Conservation (phyloP, 2,329 filamentous ascomycete species). For the Cercospora beticola region DNA sequence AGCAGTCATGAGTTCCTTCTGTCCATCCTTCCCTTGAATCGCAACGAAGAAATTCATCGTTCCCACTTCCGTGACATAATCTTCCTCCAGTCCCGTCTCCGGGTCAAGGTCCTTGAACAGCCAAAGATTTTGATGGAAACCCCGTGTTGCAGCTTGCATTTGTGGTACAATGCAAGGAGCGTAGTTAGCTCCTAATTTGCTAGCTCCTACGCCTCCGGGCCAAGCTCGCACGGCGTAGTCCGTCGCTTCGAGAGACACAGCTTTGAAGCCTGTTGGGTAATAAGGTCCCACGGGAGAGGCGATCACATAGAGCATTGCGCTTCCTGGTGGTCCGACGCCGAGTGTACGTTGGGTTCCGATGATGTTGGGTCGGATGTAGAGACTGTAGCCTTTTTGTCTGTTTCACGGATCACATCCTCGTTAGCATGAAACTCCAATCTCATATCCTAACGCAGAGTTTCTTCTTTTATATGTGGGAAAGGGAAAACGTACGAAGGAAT, state of each 20-base stretch:
- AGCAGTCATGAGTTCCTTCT: constrained; percentile 91
- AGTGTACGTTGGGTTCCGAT: constrained; percentile 96
- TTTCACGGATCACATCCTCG: neutral
- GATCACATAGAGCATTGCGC: constrained; percentile 89
- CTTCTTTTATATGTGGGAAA: neutral
- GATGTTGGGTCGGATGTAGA: constrained; percentile 94
- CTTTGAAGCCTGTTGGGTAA: constrained; percentile 98
- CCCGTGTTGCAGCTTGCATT: constrained; percentile 82
- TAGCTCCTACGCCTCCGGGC: constrained; percentile 96
- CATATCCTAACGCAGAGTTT: neutral
- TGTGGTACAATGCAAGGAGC: constrained; percentile 98
- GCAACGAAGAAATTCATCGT: constrained; percentile 98
- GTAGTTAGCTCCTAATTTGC: constrained; percentile 98
- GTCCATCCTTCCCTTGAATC: constrained; percentile 80
- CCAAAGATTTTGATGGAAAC: constrained; percentile 98
- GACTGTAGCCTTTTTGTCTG: constrained; percentile 74
- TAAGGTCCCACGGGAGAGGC: constrained; percentile 95
- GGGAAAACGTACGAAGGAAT: constrained; percentile 64
- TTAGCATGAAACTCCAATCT: neutral
- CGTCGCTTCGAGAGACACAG: constrained; percentile 89
- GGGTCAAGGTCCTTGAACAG: constrained; percentile 70
- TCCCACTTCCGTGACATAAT: constrained; percentile 94
- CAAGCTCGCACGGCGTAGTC: constrained; percentile 89
- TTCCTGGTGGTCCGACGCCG: constrained; percentile 87
- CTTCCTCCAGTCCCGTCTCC: constrained; percentile 55